phyloP scores from a whole-genome alignment of 2,329 filamentous ascomycete genomes.

The Talaromyces rugulosus region DNA sequence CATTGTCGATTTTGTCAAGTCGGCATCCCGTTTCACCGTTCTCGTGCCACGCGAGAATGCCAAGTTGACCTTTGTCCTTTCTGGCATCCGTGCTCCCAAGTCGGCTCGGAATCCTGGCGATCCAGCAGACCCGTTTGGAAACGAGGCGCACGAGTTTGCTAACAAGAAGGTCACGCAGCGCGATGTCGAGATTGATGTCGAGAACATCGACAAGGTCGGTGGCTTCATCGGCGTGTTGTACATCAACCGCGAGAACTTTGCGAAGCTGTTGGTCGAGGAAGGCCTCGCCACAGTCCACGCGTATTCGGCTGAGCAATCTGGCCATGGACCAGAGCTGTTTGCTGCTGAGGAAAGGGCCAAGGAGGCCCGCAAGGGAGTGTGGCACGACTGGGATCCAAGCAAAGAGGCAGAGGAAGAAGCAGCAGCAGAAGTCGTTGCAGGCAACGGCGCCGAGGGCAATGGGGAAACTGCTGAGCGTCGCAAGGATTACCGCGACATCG shows the following conservation, averaged over 20 bases:
- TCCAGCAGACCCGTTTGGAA: conserved; percentile 85
- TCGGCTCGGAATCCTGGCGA: conserved; percentile 78
- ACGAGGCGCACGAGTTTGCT: conserved; percentile 89
- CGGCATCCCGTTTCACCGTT: conserved; percentile 90
- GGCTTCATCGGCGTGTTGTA: conserved; percentile 95
- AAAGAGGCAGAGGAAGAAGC: conserved; percentile 66
- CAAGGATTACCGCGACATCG: conserved; percentile 90
- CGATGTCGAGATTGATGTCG: conserved; percentile 92
- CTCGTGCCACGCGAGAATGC: conserved; percentile 87
- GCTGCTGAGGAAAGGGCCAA: conserved; percentile 87
- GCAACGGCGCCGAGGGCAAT: conserved; percentile 50
- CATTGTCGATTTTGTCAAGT: conserved; percentile 95
- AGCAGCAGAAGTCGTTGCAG: conserved; percentile 44
- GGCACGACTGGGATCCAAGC: conserved; percentile 91
- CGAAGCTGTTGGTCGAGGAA: conserved; percentile 88
- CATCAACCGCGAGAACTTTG: conserved; percentile 92
- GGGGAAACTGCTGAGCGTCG: conserved; percentile 56
- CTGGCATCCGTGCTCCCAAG: conserved; percentile 83
- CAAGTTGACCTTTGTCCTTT: conserved; percentile 91
- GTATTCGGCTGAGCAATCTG: conserved; percentile 93
- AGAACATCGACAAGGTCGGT: conserved; percentile 92
- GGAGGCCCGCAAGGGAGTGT: conserved; percentile 79
- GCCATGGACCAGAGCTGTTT: conserved; percentile 80
- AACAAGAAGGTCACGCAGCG: conserved; percentile 86
- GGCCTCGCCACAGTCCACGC: conserved; percentile 87